phyloP scores from a whole-genome alignment of 2,329 filamentous ascomycete genomes.

The Penicillium frequentans region DNA sequence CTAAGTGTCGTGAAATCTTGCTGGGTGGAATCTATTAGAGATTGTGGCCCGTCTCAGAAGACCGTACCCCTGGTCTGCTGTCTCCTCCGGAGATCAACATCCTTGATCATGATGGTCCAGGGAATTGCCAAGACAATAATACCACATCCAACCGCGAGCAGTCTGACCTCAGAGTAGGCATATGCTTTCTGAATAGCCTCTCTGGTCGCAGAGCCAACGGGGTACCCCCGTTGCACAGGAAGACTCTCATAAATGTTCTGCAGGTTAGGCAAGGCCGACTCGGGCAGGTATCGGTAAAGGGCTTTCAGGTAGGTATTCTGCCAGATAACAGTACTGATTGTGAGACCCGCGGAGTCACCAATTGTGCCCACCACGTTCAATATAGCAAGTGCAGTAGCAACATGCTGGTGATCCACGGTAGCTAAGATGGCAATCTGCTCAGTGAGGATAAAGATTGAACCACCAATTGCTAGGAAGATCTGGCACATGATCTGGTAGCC shows the following conservation, averaged over 20 bases:
- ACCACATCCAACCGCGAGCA: conserved; percentile 52
- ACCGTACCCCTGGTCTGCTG: conserved; percentile 54
- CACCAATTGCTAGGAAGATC: conserved; percentile 58
- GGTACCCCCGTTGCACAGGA: conserved; percentile 40
- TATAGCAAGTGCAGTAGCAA: conserved; percentile 58
- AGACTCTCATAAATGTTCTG: conserved; percentile 50
- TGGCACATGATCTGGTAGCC: conserved; percentile 61
- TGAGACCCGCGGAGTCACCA: conserved; percentile 55
- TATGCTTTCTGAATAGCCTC: conserved; percentile 62
- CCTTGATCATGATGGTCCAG: conserved; percentile 50
- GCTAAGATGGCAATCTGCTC: conserved; percentile 58
- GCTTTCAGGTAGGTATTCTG: conserved; percentile 54
- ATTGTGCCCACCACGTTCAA: conserved; percentile 57
- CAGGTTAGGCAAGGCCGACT: conserved; percentile 27
- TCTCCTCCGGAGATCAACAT: conserved; percentile 53
- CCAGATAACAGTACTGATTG: conserved; percentile 63
- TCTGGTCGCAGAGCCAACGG: conserved; percentile 52
- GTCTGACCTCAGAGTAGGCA: conserved; percentile 52
- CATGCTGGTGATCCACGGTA: conserved; percentile 55
- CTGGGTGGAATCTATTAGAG: too few relatives aligned
- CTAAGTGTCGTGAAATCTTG: too few relatives aligned
- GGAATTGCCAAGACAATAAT: conserved; percentile 46
- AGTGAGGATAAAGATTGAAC: conserved; percentile 54
- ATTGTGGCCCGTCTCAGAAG: conserved; percentile 38
- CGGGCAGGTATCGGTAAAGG: conserved; percentile 48